Conservation (phyloP, 768 basidiomycete genomes). For the Daedalea quercina region DNA sequence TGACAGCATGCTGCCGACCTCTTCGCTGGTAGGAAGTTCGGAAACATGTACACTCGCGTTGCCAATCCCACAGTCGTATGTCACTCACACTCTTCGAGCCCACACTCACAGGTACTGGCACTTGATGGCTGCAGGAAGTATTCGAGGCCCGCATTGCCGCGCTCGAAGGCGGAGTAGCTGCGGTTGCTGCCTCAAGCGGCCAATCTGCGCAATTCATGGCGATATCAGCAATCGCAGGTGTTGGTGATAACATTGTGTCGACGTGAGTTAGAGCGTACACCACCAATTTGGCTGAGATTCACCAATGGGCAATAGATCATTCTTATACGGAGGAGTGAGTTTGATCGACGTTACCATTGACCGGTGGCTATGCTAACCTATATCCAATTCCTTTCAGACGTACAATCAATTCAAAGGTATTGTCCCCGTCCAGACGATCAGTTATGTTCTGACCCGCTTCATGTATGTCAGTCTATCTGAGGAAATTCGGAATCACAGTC, state of each 20-base stretch:
- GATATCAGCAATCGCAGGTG: constrained; percentile 48
- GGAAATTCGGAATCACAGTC: constrained; percentile 57
- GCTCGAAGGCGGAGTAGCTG: constrained; percentile 74
- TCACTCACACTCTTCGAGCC: constrained; percentile 6
- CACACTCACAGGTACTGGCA: background rate
- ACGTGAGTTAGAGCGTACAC: constrained; percentile 35
- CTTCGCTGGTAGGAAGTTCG: constrained; percentile 32
- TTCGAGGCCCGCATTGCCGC: constrained; percentile 77
- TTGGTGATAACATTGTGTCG: constrained; percentile 76
- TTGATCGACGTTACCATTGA: background rate
- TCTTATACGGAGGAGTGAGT: constrained; percentile 63
- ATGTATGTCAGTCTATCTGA: constrained; percentile 45
- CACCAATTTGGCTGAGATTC: constrained; percentile 2
- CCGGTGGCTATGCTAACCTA: background rate
- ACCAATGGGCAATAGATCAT: constrained; percentile 33
- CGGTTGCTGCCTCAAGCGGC: constrained; percentile 68
- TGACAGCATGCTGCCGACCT: too few species aligned
- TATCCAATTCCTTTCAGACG: constrained; percentile 32
- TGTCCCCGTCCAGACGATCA: background rate
- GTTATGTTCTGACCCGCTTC: background rate
- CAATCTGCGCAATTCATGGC: constrained; percentile 76
- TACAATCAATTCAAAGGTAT: constrained; percentile 70
- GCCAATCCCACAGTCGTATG: constrained; percentile 61
- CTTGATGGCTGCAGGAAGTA: constrained; percentile 42
- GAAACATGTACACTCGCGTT: constrained; percentile 63